Evolutionary conservation across 2,329 filamentous ascomycete species (phyloP).

Genomic region (Arthrobotrys musiformis): DNA sequence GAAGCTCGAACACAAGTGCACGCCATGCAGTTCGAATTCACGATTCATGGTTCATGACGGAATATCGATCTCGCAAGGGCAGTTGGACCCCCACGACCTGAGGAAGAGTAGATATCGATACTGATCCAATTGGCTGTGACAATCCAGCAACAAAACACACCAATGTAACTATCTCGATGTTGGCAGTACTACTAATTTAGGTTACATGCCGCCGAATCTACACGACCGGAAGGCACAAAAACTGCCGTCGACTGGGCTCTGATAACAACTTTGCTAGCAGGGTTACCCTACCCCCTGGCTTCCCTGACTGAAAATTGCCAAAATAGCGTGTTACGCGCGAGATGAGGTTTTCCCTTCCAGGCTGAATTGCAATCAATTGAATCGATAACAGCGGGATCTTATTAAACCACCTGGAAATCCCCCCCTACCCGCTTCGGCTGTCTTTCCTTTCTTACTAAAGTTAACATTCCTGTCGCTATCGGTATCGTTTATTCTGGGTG

Average conservation of each 20-base stretch:
- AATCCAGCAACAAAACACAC: no score
- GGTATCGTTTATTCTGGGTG: slow-evolving; percentile 13
- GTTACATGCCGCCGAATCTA: not conserved
- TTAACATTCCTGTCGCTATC: slow-evolving; percentile 19
- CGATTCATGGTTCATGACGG: not conserved
- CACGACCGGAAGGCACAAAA: not conserved
- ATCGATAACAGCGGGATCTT: slow-evolving; percentile 14
- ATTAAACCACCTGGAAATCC: slow-evolving; percentile 23
- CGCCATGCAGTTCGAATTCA: no score
- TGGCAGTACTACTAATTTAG: no score
- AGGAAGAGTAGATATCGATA: not conserved
- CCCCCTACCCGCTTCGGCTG: not conserved
- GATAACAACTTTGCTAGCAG: slow-evolving; percentile 6
- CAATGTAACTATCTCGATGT: no score
- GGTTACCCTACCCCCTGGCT: not conserved
- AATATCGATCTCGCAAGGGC: not conserved
- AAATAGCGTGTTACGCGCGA: not conserved
- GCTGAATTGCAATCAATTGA: no score
- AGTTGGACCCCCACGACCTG: not conserved
- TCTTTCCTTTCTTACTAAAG: not conserved
- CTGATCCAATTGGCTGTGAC: no score
- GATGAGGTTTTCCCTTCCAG: not conserved
- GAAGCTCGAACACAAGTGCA: not conserved
- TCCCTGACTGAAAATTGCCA: not conserved
- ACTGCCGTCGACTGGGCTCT: not conserved